Evolutionary conservation across 164 flowering plant genomes (phyloP), one percentile per base, ranked within the genome.

Genomic region (Aristolochia contorta): DNA sequence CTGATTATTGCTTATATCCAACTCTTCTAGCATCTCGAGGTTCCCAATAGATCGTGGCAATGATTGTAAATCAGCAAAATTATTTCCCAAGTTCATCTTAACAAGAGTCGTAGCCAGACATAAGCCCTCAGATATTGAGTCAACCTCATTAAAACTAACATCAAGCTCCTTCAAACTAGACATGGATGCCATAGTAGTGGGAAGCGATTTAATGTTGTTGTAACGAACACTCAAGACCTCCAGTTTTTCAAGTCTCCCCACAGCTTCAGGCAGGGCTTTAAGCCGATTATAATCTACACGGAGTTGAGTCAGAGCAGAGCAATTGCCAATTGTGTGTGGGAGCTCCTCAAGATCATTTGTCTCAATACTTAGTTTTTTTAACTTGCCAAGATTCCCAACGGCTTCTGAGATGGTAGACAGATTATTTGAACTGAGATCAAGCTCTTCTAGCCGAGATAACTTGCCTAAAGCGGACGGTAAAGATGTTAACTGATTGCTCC

Each of bases 221-320:
- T 86, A 91, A 25, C 90, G 80, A 43, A 88, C 83, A 10, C 81
- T 66, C n/a, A 91, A 73, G 59, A 87, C 65, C 81, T 84, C 88
- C 23, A 88, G 66, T n/a, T 78, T 66, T 30, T 62, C 79, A 63
- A 91, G 82, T 77, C 76, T 79, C 32, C 97, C 97, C 8, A 88
- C 74, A 59, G 97, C 97, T 71, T 91, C 97, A 0, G 97, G 97
- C 47, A 91, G 84, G 24, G 94, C 97, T 72, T 84, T 91, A 47
- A 91, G 84, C 53, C 79, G 67, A 72, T 91, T 91, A 68, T 83
- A 88, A 54, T 88, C 97, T 18, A 83, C 91, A 13, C 60, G 83
- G 55, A 91, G 79, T 81, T 88, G 94, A 63, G 67, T 70, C 19
- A 91, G 85, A 0, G 87, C 82, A 60, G 82, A 30, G 62, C 97